Percentiles rank a stretch among this genome's conserved stretches.
These are phyloP conservation scores for Magnusiomyces clavatus DNA, from an alignment of 1,139 yeast species.

Conservation along the genomic window DNA sequence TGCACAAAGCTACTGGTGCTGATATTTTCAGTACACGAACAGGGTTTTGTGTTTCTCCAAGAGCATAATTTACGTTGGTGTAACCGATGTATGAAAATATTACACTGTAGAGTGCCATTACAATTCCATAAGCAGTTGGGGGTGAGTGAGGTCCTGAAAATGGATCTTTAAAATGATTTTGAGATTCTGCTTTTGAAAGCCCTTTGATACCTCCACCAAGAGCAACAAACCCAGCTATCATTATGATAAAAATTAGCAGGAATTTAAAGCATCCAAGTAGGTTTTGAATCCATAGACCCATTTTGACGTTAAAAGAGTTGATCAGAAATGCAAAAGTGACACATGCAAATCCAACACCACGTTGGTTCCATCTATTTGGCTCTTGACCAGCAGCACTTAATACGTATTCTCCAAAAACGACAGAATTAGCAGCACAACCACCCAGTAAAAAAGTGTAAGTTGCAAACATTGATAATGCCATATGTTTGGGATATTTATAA, in stretches of 20 bases:
- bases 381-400: conserved; percentile 66
- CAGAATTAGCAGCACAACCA: conserved; percentile 76
- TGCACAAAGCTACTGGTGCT: conserved; percentile 60
- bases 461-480: conserved; percentile 69
- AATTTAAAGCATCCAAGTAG: conserved; percentile 64
- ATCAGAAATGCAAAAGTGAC: conserved; percentile 63
- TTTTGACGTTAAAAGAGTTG: conserved; percentile 53
- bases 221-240: conserved; percentile 77
- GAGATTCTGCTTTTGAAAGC: too few species aligned
- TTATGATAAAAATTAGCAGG: conserved; percentile 56
- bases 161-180: conserved; percentile 44
- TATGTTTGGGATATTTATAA: conserved; percentile 58
- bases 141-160: conserved; percentile 47
- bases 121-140: conserved; percentile 70
- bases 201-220: conserved; percentile 42
- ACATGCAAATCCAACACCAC: conserved; percentile 69
- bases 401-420: conserved; percentile 43
- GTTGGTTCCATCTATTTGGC: conserved; percentile 64
- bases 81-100: conserved; percentile 60
- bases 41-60: conserved; percentile 71
- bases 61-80: conserved; percentile 68
- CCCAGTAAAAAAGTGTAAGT: conserved; percentile 70
- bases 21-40: conserved; percentile 59
- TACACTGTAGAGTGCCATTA: conserved; percentile 68
- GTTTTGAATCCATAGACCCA: conserved; percentile 64